phyloP scores from a whole-genome alignment of 1,139 yeast species.

The Geotrichum reessii region DNA sequence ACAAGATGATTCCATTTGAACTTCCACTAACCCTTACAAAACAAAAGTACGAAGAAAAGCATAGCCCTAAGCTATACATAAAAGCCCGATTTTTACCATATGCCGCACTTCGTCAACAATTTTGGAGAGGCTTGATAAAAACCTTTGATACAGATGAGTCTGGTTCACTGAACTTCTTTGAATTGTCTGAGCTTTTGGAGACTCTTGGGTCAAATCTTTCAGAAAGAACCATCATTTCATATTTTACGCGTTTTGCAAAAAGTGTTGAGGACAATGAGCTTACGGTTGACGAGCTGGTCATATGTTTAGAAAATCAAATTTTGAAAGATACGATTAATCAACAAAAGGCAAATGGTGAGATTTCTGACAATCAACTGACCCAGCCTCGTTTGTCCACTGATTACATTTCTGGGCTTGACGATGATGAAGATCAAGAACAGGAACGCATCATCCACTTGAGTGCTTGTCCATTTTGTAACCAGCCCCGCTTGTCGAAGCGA shows the following conservation, averaged over 20 bases:
- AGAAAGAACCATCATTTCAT: conserved; percentile 43
- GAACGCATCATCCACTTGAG: conserved; percentile 53
- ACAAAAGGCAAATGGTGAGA: neutral
- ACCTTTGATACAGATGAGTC: conserved; percentile 48
- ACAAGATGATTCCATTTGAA: conserved; percentile 25
- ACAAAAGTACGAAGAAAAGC: conserved; percentile 36
- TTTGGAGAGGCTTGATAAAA: conserved; percentile 62
- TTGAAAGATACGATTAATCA: conserved; percentile 28
- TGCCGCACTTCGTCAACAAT: conserved; percentile 53
- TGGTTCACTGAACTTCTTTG: conserved; percentile 47
- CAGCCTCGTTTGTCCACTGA: conserved; percentile 1
- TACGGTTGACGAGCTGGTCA: conserved; percentile 52
- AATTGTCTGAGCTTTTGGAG: conserved; percentile 54
- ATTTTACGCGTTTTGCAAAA: conserved; percentile 43
- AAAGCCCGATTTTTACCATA: conserved; percentile 68
- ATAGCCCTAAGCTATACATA: conserved; percentile 52
- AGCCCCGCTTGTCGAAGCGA: conserved; percentile 51
- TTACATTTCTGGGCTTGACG: conserved; percentile 11
- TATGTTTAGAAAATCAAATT: conserved; percentile 45
- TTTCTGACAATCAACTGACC: neutral
- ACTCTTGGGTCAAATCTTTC: conserved; percentile 56
- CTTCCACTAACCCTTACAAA: conserved; percentile 38
- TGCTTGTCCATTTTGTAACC: conserved; percentile 71
- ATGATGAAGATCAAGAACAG: conserved; percentile 1
- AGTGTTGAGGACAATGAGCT: conserved; percentile 51